Conservation (phyloP, 192 early-diverging fungal genomes). For the Coemansia sp. region DNA sequence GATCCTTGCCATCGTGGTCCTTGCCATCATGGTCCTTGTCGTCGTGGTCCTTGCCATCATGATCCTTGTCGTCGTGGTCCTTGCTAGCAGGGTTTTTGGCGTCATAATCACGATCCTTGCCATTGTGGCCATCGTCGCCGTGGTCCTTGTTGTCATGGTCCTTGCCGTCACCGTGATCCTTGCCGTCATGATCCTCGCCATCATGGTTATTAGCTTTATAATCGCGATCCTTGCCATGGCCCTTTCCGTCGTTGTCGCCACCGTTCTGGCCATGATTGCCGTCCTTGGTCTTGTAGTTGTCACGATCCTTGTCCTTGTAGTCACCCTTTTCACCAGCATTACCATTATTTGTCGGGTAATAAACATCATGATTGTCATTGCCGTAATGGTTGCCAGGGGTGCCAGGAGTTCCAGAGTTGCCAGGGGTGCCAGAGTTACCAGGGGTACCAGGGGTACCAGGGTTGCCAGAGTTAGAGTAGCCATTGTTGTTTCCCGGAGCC, state of each 20-base stretch:
- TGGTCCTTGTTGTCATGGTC: not conserved
- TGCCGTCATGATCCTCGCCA: conserved; percentile 6
- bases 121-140: not conserved
- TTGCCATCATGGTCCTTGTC: not conserved
- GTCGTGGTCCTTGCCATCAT: not conserved
- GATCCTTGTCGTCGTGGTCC: not conserved
- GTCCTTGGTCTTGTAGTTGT: conserved; percentile 12
- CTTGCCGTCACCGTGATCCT: not conserved
- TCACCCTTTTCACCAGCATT: not conserved
- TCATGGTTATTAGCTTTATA: not conserved
- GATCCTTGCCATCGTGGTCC: not conserved
- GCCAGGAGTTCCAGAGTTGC: too few species aligned
- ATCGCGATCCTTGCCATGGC: not conserved
- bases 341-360: not conserved
- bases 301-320: conserved; percentile 15
- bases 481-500: conserved; percentile 13
- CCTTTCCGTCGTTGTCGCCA: not conserved
- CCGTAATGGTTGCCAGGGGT: not conserved
- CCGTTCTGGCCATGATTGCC: not conserved
- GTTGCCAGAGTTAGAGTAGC: not conserved
- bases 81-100: not conserved
- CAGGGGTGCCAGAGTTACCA: not conserved
- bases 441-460: not conserved
- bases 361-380: not conserved
- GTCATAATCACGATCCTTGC: not conserved